Conservation (phyloP, 2,329 filamentous ascomycete species). For the Fusarium incarnatum region DNA sequence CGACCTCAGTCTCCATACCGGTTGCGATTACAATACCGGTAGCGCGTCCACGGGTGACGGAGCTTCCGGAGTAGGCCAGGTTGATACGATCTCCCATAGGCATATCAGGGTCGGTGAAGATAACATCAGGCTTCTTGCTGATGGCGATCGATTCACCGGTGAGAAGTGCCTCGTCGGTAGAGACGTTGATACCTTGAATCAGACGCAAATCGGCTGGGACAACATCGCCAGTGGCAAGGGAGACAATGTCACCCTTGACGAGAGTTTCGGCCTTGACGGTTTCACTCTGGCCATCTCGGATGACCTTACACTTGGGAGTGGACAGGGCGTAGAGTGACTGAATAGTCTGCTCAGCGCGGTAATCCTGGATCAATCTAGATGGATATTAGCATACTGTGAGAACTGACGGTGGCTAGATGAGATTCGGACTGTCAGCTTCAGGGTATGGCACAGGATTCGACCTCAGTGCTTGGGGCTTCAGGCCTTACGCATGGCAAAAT, state of each 20-base stretch:
- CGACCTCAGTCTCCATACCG: slow-evolving; percentile 81
- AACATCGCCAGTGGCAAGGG: slow-evolving; percentile 73
- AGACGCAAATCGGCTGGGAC: slow-evolving; percentile 76
- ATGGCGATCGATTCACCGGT: slow-evolving; percentile 80
- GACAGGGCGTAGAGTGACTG: slow-evolving; percentile 69
- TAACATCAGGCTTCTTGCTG: slow-evolving; percentile 69
- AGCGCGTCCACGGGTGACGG: slow-evolving; percentile 77
- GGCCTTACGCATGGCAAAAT: slow-evolving; percentile 42
- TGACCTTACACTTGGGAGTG: slow-evolving; percentile 69
- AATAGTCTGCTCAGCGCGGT: slow-evolving; percentile 71
- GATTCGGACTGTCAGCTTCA: slow-evolving; percentile 45
- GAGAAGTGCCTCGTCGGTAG: slow-evolving; percentile 79
- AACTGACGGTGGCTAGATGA: slow-evolving; percentile 24
- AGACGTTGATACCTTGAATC: slow-evolving; percentile 76
- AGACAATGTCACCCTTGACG: slow-evolving; percentile 74
- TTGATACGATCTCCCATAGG: slow-evolving; percentile 77
- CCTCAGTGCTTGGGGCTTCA: slow-evolving; percentile 46
- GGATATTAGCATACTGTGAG: slow-evolving; percentile 45
- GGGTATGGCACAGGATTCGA: slow-evolving; percentile 45
- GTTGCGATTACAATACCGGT: slow-evolving; percentile 76
- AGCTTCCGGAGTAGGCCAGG: slow-evolving; percentile 77
- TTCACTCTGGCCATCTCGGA: slow-evolving; percentile 64
- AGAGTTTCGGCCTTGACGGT: slow-evolving; percentile 67
- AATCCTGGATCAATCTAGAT: slow-evolving; percentile 68
- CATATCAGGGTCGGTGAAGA: slow-evolving; percentile 65